These are phyloP conservation scores for Carpinus viminea DNA, from an alignment of 306 rosid species.

Conservation along the genomic window DNA sequence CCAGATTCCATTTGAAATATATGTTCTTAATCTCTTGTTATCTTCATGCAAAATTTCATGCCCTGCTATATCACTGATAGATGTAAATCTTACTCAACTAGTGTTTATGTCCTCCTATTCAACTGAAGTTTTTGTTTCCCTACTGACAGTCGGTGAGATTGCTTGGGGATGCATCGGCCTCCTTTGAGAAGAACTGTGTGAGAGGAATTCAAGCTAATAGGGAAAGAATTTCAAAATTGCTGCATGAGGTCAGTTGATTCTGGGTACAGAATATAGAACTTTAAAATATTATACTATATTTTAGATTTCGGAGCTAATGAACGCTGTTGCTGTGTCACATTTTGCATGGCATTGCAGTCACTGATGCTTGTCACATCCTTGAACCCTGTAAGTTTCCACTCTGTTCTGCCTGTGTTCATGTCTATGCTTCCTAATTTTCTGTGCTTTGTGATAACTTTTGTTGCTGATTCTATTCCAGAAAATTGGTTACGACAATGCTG, in stretches of 20 bases:
- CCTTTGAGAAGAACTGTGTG: conserved; percentile 95
- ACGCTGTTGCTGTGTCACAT: conserved; percentile 26
- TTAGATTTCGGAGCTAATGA: conserved; percentile 37
- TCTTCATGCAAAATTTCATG: conserved; percentile 16
- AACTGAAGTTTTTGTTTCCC: conserved; percentile 13
- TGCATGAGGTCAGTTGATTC: conserved; percentile 74
- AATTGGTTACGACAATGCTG: conserved; percentile 99
- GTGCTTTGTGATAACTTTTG: conserved; percentile 18
- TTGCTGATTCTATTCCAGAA: conserved; percentile 53
- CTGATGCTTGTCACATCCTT: conserved; percentile 93
- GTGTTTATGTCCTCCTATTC: conserved; percentile 6
- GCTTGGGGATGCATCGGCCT: conserved; percentile 90
- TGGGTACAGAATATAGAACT: conserved; percentile 11
- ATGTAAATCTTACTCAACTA: neutral
- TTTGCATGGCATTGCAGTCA: conserved; percentile 62
- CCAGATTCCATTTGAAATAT: conserved; percentile 7
- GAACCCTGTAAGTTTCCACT: conserved; percentile 77
- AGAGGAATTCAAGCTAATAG: conserved; percentile 91
- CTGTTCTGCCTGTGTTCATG: neutral
- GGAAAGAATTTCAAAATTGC: conserved; percentile 89
- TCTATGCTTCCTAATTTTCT: neutral
- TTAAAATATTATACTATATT: conserved; percentile 10
- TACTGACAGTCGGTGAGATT: conserved; percentile 79
- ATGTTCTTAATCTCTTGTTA: conserved; percentile 18
- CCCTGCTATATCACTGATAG: conserved; percentile 5